Evolutionary conservation across 495 filamentous ascomycete genomes (phyloP).

Genomic region (Ramalina intermedia): DNA sequence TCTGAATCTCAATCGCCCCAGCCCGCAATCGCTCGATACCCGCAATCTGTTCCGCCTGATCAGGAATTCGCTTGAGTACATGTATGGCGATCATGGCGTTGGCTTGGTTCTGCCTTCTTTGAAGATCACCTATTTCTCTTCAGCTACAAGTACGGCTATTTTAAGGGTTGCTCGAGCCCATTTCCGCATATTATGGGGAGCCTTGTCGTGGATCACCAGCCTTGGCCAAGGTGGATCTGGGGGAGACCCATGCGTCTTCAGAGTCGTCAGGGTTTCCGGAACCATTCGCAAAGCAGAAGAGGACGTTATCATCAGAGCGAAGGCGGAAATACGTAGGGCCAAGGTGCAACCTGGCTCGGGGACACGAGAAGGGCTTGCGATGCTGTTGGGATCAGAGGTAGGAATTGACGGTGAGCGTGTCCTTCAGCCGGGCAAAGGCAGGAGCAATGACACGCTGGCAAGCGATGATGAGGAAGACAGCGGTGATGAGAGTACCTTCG

Average conservation of each 20-base stretch:
- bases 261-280: slow-evolving; percentile 82
- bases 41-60: slow-evolving; percentile 51
- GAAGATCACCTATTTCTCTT: slow-evolving; percentile 85
- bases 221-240: slow-evolving; percentile 39
- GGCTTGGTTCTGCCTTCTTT: slow-evolving; percentile 51
- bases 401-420: slow-evolving; percentile 15
- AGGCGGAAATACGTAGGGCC: slow-evolving; percentile 51
- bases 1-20: slow-evolving; percentile 63
- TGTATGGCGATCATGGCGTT: slow-evolving; percentile 87
- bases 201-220: slow-evolving; percentile 65
- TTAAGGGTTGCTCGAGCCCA: slow-evolving; percentile 63
- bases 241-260: slow-evolving; percentile 48
- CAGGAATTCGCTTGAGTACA: slow-evolving; percentile 45
- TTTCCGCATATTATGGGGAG: slow-evolving; percentile 79
- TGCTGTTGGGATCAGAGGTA: slow-evolving; percentile 19
- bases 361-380: slow-evolving; percentile 18
- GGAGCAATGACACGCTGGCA: not conserved
- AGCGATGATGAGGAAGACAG: slow-evolving; percentile 1
- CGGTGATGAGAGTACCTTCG: not conserved
- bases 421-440: too few species aligned
- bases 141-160: slow-evolving; percentile 87
- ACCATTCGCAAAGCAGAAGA: slow-evolving; percentile 88
- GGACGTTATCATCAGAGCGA: slow-evolving; percentile 66
- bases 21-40: slow-evolving; percentile 47
- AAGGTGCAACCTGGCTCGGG: slow-evolving; percentile 25